phyloP scores from a whole-genome alignment of 202 grass and related monocot species.

The Carex arenaria region DNA sequence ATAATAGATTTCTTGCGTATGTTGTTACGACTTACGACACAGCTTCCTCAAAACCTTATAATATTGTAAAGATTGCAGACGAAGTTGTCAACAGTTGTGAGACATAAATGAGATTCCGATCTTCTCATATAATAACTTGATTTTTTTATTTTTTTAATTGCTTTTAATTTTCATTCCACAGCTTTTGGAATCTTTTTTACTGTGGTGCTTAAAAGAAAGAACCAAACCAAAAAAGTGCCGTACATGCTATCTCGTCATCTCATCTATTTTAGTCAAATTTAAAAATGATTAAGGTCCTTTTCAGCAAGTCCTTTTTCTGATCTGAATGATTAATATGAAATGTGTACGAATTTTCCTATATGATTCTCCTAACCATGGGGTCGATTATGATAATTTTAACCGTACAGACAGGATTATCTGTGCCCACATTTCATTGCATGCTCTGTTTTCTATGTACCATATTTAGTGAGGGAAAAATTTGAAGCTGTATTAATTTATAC shows the following conservation, averaged over 20 bases:
- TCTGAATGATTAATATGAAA: slow-evolving; percentile 13
- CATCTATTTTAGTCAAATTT: slow-evolving; percentile 5
- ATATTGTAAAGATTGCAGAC: neutral
- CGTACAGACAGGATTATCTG: neutral
- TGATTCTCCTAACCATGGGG: slow-evolving; percentile 1
- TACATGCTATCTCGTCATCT: neutral
- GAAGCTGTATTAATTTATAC: too few species aligned
- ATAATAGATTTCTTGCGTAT: slow-evolving; percentile 10
- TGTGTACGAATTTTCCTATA: neutral
- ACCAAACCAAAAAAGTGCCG: slow-evolving; percentile 6
- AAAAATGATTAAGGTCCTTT: slow-evolving; percentile 15
- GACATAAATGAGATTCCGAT: neutral
- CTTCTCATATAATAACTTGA: neutral
- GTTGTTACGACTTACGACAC: neutral
- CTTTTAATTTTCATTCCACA: neutral
- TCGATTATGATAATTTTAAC: slow-evolving; percentile 2
- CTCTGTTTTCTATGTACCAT: neutral
- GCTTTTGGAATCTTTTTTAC: neutral
- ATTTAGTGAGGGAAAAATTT: neutral
- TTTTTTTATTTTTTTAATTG: neutral
- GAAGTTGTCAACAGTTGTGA: neutral
- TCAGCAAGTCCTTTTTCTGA: slow-evolving; percentile 19
- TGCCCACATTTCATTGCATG: neutral
- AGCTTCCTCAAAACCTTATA: neutral
- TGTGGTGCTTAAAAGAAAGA: slow-evolving; percentile 6